Percentiles rank a stretch among this genome's conserved stretches.
Evolutionary conservation across 345 rosid genomes (phyloP).

Genomic region (Limnanthes douglasii): DNA sequence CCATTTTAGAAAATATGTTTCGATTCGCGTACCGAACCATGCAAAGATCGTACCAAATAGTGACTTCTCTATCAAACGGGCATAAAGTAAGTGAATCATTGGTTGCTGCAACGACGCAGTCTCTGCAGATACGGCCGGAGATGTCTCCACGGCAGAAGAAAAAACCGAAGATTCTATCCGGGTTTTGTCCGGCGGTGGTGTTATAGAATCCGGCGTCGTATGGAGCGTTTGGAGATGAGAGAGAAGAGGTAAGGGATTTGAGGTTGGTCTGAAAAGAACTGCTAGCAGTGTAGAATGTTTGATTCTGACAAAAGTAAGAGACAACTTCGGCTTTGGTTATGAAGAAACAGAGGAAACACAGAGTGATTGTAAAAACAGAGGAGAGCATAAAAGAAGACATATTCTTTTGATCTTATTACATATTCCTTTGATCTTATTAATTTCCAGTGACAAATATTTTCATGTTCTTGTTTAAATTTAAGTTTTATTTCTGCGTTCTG

Average conservation of each 20-base stretch:
- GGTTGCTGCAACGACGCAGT: conserved; percentile 18
- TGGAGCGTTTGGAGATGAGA: conserved; percentile 14
- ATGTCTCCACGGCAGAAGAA: conserved; percentile 29
- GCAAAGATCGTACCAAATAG: conserved; percentile 28
- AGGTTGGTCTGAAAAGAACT: conserved; percentile 30
- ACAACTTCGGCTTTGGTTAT: conserved; percentile 15
- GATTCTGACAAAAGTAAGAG: conserved; percentile 9
- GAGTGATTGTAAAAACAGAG: conserved; percentile 7
- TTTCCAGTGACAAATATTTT: too few relatives aligned
- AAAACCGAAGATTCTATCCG: conserved; percentile 14
- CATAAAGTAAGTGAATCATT: conserved; percentile 9
- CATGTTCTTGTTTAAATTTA: too few relatives aligned
- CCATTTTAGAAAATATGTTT: conserved; percentile 11
- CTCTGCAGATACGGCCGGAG: conserved; percentile 9
- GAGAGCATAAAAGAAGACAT: conserved; percentile 9
- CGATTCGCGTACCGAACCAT: conserved; percentile 20
- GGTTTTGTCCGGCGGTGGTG: conserved; percentile 15
- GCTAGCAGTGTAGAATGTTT: conserved; percentile 17
- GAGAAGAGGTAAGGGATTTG: conserved; percentile 15
- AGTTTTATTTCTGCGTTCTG: too few relatives aligned
- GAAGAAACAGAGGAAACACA: conserved; percentile 4
- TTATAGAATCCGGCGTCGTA: conserved; percentile 21
- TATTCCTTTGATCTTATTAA: conserved; percentile 5
- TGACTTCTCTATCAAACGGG: conserved; percentile 12
- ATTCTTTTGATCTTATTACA: background rate